phyloP scores from a whole-genome alignment of 805 yeast genomes.

The Teunomyces tritomae region DNA sequence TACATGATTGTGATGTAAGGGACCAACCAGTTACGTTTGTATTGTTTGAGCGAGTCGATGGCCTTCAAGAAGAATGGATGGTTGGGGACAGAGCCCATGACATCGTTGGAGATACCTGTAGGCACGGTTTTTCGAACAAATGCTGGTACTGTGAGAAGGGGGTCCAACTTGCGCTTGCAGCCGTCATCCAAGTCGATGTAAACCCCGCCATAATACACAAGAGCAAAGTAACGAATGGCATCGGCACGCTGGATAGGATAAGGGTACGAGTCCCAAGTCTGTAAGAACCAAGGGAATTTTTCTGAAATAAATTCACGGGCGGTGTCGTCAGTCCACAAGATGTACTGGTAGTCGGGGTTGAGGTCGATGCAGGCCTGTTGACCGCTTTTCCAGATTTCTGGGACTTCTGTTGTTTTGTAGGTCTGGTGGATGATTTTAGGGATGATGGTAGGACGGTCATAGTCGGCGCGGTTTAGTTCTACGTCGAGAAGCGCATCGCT shows the following conservation, averaged over 20 bases:
- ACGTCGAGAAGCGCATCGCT: slow-evolving; percentile 59
- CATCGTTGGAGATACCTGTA: slow-evolving; percentile 89
- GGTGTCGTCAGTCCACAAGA: slow-evolving; percentile 87
- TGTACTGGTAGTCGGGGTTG: slow-evolving; percentile 86
- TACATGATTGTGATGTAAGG: slow-evolving; percentile 92
- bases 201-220: slow-evolving; percentile 83
- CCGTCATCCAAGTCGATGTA: slow-evolving; percentile 92
- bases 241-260: slow-evolving; percentile 90
- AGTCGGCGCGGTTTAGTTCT: slow-evolving; percentile 57
- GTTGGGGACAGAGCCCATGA: slow-evolving; percentile 83
- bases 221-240: slow-evolving; percentile 81
- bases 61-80: slow-evolving; percentile 82
- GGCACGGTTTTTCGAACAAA: slow-evolving; percentile 86
- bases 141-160: slow-evolving; percentile 76
- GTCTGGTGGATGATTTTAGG: slow-evolving; percentile 95
- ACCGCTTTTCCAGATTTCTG: slow-evolving; percentile 77
- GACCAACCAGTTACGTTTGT: slow-evolving; percentile 69
- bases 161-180: slow-evolving; percentile 75
- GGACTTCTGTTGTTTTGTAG: slow-evolving; percentile 74
- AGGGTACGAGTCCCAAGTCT: slow-evolving; percentile 71
- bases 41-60: slow-evolving; percentile 58
- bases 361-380: slow-evolving; percentile 72
- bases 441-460: slow-evolving; percentile 53
- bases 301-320: slow-evolving; percentile 74
- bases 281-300: slow-evolving; percentile 82